Conservation (phyloP, 148 eudicot species). For the Vaccinium vitisidaea region DNA sequence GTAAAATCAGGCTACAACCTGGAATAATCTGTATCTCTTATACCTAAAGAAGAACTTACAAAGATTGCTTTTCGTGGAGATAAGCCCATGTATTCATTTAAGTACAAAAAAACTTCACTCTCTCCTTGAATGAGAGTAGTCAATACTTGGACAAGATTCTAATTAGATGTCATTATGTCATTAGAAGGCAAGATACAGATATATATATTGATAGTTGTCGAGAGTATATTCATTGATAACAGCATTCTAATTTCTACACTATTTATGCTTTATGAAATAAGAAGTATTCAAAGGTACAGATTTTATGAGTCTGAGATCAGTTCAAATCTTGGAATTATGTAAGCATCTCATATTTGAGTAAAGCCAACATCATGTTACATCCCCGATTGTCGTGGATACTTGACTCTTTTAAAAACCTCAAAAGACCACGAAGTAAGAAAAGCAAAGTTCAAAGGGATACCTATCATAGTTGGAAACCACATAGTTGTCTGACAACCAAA, state of each 20-base stretch:
- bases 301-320: not conserved
- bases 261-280: no score
- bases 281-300: no score
- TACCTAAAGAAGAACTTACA: not conserved
- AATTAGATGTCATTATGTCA: not conserved
- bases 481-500: slow-evolving; percentile 29
- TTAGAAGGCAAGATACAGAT: not conserved
- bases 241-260: not conserved
- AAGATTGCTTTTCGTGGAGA: not conserved
- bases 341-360: not conserved
- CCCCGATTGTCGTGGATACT: not conserved
- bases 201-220: not conserved
- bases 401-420: not conserved
- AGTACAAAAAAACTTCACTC: not conserved
- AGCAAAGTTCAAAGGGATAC: slow-evolving; percentile 23
- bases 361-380: not conserved
- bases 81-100: not conserved
- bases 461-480: slow-evolving; percentile 31
- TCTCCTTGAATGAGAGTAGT: not conserved
- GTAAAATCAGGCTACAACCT: not conserved
- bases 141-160: not conserved
- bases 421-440: not conserved
- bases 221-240: not conserved
- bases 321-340: not conserved
- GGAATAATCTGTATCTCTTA: not conserved